Conservation (phyloP, 805 yeast species). For the Komagataella kurtzmanii region DNA sequence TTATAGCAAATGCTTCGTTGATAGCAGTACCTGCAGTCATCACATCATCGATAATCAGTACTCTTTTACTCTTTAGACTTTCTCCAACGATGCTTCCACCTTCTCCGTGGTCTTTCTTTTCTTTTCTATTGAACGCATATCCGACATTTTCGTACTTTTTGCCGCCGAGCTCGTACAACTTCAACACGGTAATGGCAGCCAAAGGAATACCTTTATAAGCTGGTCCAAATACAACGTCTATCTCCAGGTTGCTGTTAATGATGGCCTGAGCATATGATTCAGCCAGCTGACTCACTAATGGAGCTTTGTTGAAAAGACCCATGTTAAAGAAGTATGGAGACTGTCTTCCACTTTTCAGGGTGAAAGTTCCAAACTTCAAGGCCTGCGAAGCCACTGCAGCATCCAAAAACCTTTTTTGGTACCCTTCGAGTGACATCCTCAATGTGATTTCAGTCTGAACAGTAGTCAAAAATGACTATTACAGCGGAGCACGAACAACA, state of each 20-base stretch:
- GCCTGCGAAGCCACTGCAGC: conserved; percentile 75
- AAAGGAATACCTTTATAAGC: conserved; percentile 97
- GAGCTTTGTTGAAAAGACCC: conserved; percentile 81
- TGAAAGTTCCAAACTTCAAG: conserved; percentile 76
- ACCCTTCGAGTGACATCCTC: background rate
- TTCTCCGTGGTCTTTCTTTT: conserved; percentile 95
- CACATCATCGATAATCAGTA: conserved; percentile 89
- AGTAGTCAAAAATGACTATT: no score
- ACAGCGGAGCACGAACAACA: background rate
- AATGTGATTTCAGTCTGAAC: background rate
- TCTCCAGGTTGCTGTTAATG: conserved; percentile 66
- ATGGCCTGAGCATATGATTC: conserved; percentile 84
- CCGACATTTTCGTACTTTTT: conserved; percentile 59
- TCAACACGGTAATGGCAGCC: conserved; percentile 86
- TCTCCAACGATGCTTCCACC: conserved; percentile 94
- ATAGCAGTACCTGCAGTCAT: conserved; percentile 99
- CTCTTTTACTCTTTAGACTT: conserved; percentile 51
- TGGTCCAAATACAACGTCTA: conserved; percentile 91
- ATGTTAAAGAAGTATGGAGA: conserved; percentile 96
- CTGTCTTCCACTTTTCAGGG: conserved; percentile 79
- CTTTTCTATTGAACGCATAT: conserved; percentile 94
- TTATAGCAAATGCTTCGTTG: conserved; percentile 81
- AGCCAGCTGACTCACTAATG: conserved; percentile 66
- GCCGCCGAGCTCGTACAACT: conserved; percentile 84
- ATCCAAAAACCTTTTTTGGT: conserved; percentile 44